Percentiles rank a stretch among this genome's conserved stretches.
Conservation (phyloP, 2,329 filamentous ascomycete species). For the Aquanectria penicillioides region DNA sequence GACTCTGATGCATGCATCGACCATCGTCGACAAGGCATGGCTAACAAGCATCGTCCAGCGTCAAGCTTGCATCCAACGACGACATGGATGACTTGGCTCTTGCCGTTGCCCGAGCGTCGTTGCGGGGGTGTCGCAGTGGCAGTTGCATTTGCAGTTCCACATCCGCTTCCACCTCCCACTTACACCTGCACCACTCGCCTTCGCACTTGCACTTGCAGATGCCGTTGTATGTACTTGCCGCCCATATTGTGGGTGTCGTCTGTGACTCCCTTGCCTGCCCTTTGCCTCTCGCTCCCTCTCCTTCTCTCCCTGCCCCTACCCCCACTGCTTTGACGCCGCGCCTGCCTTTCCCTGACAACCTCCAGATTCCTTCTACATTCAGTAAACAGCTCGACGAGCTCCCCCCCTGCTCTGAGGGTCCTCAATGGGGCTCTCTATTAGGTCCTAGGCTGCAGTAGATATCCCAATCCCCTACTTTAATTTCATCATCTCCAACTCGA, state of each 20-base stretch:
- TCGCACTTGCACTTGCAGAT: background rate
- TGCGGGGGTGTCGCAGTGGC: background rate
- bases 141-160: background rate
- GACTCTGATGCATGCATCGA: slow-evolving; percentile 15
- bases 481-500: slow-evolving; percentile 12
- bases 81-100: slow-evolving; percentile 9
- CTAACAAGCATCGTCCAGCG: slow-evolving; percentile 6
- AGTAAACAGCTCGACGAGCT: slow-evolving; percentile 18
- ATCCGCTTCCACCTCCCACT: background rate
- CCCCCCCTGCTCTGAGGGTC: background rate
- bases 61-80: background rate
- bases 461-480: slow-evolving; percentile 3
- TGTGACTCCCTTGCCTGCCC: background rate
- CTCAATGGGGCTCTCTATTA: slow-evolving; percentile 9
- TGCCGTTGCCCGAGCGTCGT: slow-evolving; percentile 4
- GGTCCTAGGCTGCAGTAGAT: slow-evolving; percentile 8
- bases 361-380: slow-evolving; percentile 13
- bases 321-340: slow-evolving; percentile 4
- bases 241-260: background rate
- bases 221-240: background rate
- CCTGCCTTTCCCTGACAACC: slow-evolving; percentile 14
- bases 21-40: slow-evolving; percentile 10
- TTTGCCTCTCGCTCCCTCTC: too few species aligned
- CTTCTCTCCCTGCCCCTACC: too few species aligned
- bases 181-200: background rate